These are phyloP conservation scores for Trichoderma semiorbis DNA, from an alignment of 2,329 filamentous ascomycete species.

Conservation along the genomic window DNA sequence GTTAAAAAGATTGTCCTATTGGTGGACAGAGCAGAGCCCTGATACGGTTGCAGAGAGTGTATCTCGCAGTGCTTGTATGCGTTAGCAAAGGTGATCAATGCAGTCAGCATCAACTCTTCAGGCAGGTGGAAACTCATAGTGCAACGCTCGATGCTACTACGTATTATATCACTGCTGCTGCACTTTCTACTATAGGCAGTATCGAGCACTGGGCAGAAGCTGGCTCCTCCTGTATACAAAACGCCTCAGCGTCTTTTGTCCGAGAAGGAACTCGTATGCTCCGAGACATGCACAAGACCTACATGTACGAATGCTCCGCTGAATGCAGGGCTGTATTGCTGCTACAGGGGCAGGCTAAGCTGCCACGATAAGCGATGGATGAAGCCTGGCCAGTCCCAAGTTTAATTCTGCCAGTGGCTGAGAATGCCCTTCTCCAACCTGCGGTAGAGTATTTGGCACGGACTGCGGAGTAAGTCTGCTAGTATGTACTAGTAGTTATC, in stretches of 20 bases:
- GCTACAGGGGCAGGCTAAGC: background rate
- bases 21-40: background rate
- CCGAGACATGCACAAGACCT: background rate
- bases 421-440: background rate
- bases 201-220: background rate
- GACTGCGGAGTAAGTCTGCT: background rate
- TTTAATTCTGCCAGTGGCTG: background rate
- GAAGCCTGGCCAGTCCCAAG: background rate
- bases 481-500: background rate
- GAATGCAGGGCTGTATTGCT: background rate
- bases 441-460: background rate
- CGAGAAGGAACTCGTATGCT: background rate
- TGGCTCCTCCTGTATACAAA: background rate
- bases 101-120: conserved; percentile 10
- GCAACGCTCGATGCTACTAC: background rate
- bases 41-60: background rate
- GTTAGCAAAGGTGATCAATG: background rate
- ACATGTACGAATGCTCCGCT: background rate
- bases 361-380: conserved; percentile 14
- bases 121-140: background rate
- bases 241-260: background rate
- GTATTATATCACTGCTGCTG: background rate
- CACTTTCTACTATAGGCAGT: background rate
- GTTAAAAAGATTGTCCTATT: background rate
- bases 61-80: background rate